Evolutionary conservation across 257 asterid species (phyloP).

Genomic region (Plectranthus barbatus): DNA sequence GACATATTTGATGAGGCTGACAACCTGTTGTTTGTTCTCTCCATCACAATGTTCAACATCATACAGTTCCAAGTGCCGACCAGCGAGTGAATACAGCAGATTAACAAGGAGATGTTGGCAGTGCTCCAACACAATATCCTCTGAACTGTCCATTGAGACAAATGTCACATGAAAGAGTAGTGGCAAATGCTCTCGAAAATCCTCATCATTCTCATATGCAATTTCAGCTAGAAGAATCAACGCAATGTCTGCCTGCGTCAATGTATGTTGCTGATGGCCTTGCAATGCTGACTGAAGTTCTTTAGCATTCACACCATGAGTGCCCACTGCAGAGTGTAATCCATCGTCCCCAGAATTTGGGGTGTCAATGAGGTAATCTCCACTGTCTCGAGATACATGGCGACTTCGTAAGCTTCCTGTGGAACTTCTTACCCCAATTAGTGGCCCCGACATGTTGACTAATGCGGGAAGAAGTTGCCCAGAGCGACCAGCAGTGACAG

Average conservation of each 20-base stretch:
- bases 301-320: constrained; percentile 80
- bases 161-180: constrained; percentile 94
- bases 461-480: constrained; percentile 94
- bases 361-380: constrained; percentile 90
- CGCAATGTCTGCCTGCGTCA: constrained; percentile 95
- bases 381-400: constrained; percentile 96
- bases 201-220: constrained; percentile 98
- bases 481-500: constrained; percentile 84
- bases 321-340: constrained; percentile 56
- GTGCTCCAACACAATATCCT: constrained; percentile 96
- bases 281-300: constrained; percentile 96
- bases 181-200: constrained; percentile 95
- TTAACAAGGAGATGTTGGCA: constrained; percentile 97
- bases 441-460: constrained; percentile 98
- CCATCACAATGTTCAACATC: constrained; percentile 97
- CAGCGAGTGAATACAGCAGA: constrained; percentile 92
- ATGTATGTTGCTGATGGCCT: constrained; percentile 96
- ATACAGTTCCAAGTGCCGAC: constrained; percentile 91
- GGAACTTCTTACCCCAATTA: constrained; percentile 94
- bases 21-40: constrained; percentile 97
- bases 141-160: constrained; percentile 99
- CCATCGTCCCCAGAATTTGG: constrained; percentile 97
- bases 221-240: constrained; percentile 90
- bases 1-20: constrained; percentile 89
- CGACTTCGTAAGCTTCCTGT: constrained; percentile 98